These are phyloP conservation scores for Sporisorium graminicola DNA, from an alignment of 1,284 basidiomycete genomes.

Conservation along the genomic window DNA sequence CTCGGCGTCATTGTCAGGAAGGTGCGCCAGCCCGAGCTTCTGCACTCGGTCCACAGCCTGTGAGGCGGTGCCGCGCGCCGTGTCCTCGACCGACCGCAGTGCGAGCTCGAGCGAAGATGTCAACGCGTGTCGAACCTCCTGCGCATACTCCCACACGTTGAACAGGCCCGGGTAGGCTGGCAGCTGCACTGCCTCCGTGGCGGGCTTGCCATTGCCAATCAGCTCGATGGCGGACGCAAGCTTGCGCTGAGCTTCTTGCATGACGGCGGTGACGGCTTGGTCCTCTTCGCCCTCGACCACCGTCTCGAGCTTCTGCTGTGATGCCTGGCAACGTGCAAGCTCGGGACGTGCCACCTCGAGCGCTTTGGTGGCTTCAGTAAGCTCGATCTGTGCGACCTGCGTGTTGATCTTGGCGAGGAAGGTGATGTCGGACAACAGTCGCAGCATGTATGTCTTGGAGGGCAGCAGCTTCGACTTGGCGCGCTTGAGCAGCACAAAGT, in stretches of 20 bases:
- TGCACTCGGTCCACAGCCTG: slow-evolving; percentile 79
- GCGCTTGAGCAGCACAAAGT: slow-evolving; percentile 95
- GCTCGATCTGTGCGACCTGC: slow-evolving; percentile 84
- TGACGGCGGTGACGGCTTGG: slow-evolving; percentile 75
- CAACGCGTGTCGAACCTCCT: slow-evolving; percentile 84
- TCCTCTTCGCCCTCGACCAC: slow-evolving; percentile 86
- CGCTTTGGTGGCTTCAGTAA: slow-evolving; percentile 80
- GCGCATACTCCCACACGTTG: slow-evolving; percentile 88
- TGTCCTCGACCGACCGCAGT: slow-evolving; percentile 84
- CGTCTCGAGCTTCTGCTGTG: slow-evolving; percentile 81
- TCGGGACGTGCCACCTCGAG: slow-evolving; percentile 79
- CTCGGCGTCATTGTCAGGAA: slow-evolving; percentile 74
- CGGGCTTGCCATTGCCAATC: slow-evolving; percentile 80
- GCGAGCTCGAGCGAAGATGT: slow-evolving; percentile 85
- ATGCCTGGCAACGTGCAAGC: slow-evolving; percentile 76
- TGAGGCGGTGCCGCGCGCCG: slow-evolving; percentile 80
- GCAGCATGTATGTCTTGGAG: slow-evolving; percentile 90
- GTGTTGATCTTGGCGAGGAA: slow-evolving; percentile 88
- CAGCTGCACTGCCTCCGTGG: slow-evolving; percentile 58
- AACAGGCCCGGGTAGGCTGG: slow-evolving; percentile 90
- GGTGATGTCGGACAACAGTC: slow-evolving; percentile 89
- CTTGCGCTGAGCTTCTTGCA: slow-evolving; percentile 71
- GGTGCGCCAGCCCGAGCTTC: slow-evolving; percentile 80
- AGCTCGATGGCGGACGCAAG: slow-evolving; percentile 82
- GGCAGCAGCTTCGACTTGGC: slow-evolving; percentile 95